Conservation (phyloP, 768 basidiomycete genomes). For the Agrocybe praecox region DNA sequence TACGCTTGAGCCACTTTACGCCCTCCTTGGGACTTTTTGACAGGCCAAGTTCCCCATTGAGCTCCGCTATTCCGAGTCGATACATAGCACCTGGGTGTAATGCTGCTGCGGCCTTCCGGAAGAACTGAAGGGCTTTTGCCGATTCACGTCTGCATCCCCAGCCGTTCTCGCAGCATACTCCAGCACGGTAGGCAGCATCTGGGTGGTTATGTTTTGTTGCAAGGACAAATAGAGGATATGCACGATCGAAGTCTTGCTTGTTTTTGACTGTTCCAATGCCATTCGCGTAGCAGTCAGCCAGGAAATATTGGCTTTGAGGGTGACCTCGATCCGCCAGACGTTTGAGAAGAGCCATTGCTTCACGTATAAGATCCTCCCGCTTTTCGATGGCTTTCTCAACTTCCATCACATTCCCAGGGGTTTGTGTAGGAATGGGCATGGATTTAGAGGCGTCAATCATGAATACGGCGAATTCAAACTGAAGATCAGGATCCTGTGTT, state of each 20-base stretch:
- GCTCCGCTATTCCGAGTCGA: constrained; percentile 92
- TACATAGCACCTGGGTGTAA: constrained; percentile 96
- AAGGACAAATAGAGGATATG: constrained; percentile 93
- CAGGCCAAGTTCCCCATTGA: constrained; percentile 92
- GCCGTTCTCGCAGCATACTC: constrained; percentile 98
- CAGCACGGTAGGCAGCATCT: constrained; percentile 93
- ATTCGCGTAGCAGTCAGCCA: constrained; percentile 98
- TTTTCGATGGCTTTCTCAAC: constrained; percentile 82
- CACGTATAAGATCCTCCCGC: constrained; percentile 85
- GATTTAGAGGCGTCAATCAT: constrained; percentile 98
- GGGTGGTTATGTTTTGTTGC: constrained; percentile 97
- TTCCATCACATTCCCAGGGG: constrained; percentile 74
- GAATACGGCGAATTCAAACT: constrained; percentile 98
- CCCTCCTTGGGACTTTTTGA: constrained; percentile 91
- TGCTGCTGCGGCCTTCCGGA: constrained; percentile 89
- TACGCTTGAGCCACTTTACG: constrained; percentile 97
- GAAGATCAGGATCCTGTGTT: constrained; percentile 95
- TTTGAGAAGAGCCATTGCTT: constrained; percentile 86
- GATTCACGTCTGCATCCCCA: constrained; percentile 97
- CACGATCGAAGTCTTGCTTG: constrained; percentile 95
- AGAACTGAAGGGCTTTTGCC: constrained; percentile 90
- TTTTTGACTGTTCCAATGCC: constrained; percentile 93
- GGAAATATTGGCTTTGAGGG: constrained; percentile 93
- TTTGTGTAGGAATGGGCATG: constrained; percentile 72
- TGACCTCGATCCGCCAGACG: constrained; percentile 93